Evolutionary conservation across 208 protist genomes (phyloP).

Genomic region (Herpetomonas muscarum): DNA sequence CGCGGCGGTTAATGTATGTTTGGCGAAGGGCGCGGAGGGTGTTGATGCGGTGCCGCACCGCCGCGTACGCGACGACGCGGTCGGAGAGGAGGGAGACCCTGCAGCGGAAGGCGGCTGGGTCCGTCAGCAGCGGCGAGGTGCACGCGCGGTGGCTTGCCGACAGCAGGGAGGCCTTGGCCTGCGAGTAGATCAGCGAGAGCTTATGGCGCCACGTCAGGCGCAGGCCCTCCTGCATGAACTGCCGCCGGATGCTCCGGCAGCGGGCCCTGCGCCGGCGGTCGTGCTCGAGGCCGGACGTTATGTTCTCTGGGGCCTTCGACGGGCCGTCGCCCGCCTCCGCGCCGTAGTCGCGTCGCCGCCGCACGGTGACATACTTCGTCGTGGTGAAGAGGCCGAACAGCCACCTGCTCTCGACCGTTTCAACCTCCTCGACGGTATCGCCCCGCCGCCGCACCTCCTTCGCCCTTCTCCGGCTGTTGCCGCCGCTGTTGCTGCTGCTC

Average conservation of each 20-base stretch:
- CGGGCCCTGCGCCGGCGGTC: conserved; percentile 13
- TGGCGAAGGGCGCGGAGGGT: conserved; percentile 34
- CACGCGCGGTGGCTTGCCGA: conserved; percentile 18
- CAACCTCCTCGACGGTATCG: background rate
- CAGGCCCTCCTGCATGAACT: conserved; percentile 31
- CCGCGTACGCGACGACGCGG: conserved; percentile 52
- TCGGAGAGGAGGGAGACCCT: conserved; percentile 60
- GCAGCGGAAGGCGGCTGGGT: conserved; percentile 37
- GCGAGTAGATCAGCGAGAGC: conserved; percentile 23
- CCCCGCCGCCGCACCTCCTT: background rate
- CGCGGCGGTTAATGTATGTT: conserved; percentile 14
- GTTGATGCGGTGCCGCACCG: conserved; percentile 33
- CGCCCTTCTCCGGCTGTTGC: background rate
- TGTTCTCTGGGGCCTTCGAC: background rate
- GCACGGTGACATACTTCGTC: conserved; percentile 2
- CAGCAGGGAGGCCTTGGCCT: conserved; percentile 23
- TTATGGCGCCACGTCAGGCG: conserved; percentile 44
- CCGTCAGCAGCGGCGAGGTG: conserved; percentile 54
- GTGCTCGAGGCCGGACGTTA: background rate
- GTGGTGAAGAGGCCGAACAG: conserved; percentile 30
- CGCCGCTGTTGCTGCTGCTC: background rate
- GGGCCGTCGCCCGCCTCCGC: background rate
- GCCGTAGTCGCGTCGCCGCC: background rate
- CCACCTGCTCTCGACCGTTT: conserved; percentile 24
- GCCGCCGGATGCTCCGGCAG: conserved; percentile 12